Conservation (phyloP, 768 basidiomycete genomes). For the Termitomyces eurrhizus region DNA sequence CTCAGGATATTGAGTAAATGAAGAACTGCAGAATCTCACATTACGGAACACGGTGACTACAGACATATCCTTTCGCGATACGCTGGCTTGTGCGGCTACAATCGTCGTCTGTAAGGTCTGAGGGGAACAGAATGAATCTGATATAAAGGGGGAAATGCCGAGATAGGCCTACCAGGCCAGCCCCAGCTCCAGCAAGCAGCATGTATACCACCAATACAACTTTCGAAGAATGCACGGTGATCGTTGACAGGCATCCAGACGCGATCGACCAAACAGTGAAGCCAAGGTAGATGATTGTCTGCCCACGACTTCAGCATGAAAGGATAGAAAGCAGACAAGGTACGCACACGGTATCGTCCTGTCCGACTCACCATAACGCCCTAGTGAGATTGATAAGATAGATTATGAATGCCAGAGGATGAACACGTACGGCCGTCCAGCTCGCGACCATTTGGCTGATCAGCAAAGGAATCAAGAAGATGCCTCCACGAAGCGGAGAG, state of each 20-base stretch:
- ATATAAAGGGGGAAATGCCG: constrained; percentile 12
- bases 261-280: constrained; percentile 69
- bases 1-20: not conserved
- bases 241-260: constrained; percentile 65
- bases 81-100: constrained; percentile 70
- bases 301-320: not conserved
- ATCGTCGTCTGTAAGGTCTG: constrained; percentile 63
- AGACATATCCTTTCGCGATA: constrained; percentile 68
- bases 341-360: constrained; percentile 51
- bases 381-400: constrained; percentile 23
- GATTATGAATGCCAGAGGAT: not conserved
- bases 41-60: constrained; percentile 70
- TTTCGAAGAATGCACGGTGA: constrained; percentile 43
- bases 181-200: constrained; percentile 55
- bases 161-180: constrained; percentile 44
- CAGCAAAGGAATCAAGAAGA: constrained; percentile 68
- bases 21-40: constrained; percentile 26
- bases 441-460: constrained; percentile 59
- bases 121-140: not conserved
- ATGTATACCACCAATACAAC: constrained; percentile 56
- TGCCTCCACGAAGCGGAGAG: constrained; percentile 51
- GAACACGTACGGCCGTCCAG: constrained; percentile 43
- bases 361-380: constrained; percentile 62
- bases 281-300: constrained; percentile 59
- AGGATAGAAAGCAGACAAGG: not conserved